These are phyloP conservation scores for Cicer arietinum DNA, from an alignment of 306 rosid species.

Conservation along the genomic window DNA sequence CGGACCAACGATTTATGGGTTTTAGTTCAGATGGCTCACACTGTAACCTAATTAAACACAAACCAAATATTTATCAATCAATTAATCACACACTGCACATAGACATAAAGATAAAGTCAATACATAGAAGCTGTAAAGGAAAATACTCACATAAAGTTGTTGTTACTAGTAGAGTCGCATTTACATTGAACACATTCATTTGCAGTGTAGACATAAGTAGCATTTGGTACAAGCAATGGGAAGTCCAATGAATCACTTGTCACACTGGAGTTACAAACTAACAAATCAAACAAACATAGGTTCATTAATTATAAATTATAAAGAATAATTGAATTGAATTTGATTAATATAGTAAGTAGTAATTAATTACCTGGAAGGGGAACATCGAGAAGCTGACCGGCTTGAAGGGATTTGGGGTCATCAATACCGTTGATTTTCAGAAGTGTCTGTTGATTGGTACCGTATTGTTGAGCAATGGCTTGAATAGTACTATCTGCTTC, in stretches of 20 bases:
- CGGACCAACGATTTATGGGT: slow-evolving; percentile 49
- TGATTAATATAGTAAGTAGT: background rate
- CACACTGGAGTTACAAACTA: slow-evolving; percentile 74
- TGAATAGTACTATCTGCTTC: background rate
- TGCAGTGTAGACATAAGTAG: slow-evolving; percentile 65
- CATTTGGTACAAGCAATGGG: slow-evolving; percentile 64
- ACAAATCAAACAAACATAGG: background rate
- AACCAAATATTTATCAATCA: background rate
- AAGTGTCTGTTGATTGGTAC: slow-evolving; percentile 51
- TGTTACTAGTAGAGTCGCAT: slow-evolving; percentile 48
- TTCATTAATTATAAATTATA: background rate
- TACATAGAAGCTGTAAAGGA: background rate
- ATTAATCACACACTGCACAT: too few relatives aligned
- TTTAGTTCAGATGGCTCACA: slow-evolving; percentile 61
- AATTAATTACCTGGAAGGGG: slow-evolving; percentile 69
- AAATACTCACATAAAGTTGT: slow-evolving; percentile 56
- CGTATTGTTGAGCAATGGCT: slow-evolving; percentile 53
- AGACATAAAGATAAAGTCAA: background rate
- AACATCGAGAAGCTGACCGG: slow-evolving; percentile 71
- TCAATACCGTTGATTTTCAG: slow-evolving; percentile 57
- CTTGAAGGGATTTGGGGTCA: slow-evolving; percentile 49
- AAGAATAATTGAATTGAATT: too few relatives aligned
- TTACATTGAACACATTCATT: slow-evolving; percentile 70
- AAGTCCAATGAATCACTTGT: slow-evolving; percentile 53
- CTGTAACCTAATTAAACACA: slow-evolving; percentile 54